Evolutionary conservation across 306 rosid species (phyloP), one percentile per base, ranked within the genome.

Genomic region (Pueraria montana): DNA sequence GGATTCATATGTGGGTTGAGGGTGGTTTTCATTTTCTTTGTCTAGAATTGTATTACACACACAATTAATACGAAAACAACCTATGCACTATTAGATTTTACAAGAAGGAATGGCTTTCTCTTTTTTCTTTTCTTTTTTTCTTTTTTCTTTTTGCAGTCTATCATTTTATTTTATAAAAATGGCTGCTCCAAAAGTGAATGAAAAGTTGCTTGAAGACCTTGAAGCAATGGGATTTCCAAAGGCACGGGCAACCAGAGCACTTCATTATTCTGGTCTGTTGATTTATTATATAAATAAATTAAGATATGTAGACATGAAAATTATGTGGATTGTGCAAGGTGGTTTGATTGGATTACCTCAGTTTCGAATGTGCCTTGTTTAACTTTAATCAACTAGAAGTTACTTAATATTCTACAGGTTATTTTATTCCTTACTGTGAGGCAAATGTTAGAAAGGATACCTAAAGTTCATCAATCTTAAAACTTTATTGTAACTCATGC

Each of bases 131-230:
- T 42, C n/a, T 1, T 45, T 13, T 74, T 34, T 23, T 7, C 0
- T 64, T 32, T 32, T 12, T 27, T 24, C 13, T 56, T 48, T 52
- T 73, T 82, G 42, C 69, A 65, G 78, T 80, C 13, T 40, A 55
- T 87, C 64, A 38, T 61, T 65, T 73, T 66, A 53, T 79, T 24
- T 42, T 75, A 6, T 46, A 67, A 80, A 74, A 79, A 94, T 94
- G 98, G 89, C 89, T 81, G 85, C 79, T 74, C 88, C 94, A 36
- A 89, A 83, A 87, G 95, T 92, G 50, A 88, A 94, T 16, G 81
- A 87, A 76, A 87, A 49, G 36, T 74, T 91, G 50, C 89, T 92
- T 48, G 63, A 40, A 58, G 89, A 90, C 73, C 89, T 94, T 53
- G 89, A 84, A 87, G 71, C 17, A 48, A 89, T 94, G 91, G 97